Evolutionary conservation across 768 basidiomycete species (phyloP), one percentile per base, ranked within the genome.

Genomic region (Rossbeevera mucosa): DNA sequence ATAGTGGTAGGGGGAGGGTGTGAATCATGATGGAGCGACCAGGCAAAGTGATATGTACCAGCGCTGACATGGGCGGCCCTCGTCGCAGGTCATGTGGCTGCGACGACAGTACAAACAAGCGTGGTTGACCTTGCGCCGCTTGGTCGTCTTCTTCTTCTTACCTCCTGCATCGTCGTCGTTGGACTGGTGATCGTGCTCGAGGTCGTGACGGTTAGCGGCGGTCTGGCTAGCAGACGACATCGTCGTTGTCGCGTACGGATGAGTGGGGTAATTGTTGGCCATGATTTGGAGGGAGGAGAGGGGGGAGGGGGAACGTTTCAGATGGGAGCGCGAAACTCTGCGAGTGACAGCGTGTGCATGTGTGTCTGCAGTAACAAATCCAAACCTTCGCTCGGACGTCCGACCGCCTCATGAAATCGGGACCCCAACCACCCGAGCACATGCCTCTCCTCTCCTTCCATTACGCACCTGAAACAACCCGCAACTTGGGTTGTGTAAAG

Each of bases 81-180:
- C 90, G 65, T 91, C 90, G 73, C 90, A 91, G 7, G 88, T 90
- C 89, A 92, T 90, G 80, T 90, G 89, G 76, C 90, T 92, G 54
- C 91, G 76, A 65, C 92, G 79, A 71, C 93, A 96, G 69, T 94
- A 96, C 40, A 96, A 74, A 66, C 93, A 96, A 5, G 94, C 93
- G 72, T 94, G 91, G 68, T 91, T 91, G 53, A 91, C 90, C 68
- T 94, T 94, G 51, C 90, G 74, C 56, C 91, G 74, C 71, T 88
- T 90, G 11, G 81, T 63, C 24, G 62, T 56, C 53, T 74, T 74
- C 61, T 71, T 73, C 68, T 74, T 78, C 64, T 70, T 73, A 9
- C 63, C 64, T 18, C 61, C 57, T 36, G 55, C 56, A 18, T 67
- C 64, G 26, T 69, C 62, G 25, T 69, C 74, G 55, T 71, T 71